A percentile compares a stretch with the other conserved stretches of the same genome.
Evolutionary conservation across 176 grass and related monocot species (phyloP).

Genomic region (Juncus inflexus): DNA sequence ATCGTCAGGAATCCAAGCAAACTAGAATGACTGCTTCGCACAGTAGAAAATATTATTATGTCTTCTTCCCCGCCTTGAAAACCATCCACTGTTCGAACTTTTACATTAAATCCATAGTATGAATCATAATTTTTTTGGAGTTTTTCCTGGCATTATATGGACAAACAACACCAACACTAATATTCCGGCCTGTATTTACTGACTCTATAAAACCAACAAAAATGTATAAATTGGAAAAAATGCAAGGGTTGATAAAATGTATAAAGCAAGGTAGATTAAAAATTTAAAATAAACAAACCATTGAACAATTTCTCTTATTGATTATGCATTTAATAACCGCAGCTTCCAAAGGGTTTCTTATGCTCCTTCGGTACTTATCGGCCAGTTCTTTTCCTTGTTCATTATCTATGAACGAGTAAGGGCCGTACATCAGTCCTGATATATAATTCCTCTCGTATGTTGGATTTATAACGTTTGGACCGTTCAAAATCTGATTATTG

Average conservation of each 20-base stretch:
- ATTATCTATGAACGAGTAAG: conserved; percentile 71
- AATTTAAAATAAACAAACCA: too few relatives aligned
- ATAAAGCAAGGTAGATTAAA: too few relatives aligned
- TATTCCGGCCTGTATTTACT: conserved; percentile 24
- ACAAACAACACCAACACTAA: conserved; percentile 55
- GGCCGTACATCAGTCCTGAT: conserved; percentile 39
- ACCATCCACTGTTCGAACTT: conserved; percentile 48
- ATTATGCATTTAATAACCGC: conserved; percentile 41
- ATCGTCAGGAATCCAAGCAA: conserved; percentile 15
- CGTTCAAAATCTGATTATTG: conserved; percentile 32
- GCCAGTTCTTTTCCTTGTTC: conserved; percentile 40
- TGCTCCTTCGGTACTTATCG: conserved; percentile 33
- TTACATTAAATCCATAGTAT: conserved; percentile 29
- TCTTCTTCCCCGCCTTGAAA: conserved; percentile 60
- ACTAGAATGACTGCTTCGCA: conserved; percentile 17
- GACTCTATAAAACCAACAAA: conserved; percentile 25
- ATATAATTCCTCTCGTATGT: conserved; percentile 34
- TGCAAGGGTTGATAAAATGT: too few relatives aligned
- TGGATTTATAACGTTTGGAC: conserved; percentile 38
- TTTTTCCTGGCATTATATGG: conserved; percentile 42
- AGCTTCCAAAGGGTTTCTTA: conserved; percentile 51
- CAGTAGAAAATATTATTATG: conserved; percentile 57
- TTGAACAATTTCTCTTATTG: conserved; percentile 38
- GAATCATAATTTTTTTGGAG: conserved; percentile 26
- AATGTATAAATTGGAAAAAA: background rate